Percentiles rank a stretch among this genome's conserved stretches.
phyloP scores from a whole-genome alignment of 208 protist species.

The Wallacemonas sp. region DNA sequence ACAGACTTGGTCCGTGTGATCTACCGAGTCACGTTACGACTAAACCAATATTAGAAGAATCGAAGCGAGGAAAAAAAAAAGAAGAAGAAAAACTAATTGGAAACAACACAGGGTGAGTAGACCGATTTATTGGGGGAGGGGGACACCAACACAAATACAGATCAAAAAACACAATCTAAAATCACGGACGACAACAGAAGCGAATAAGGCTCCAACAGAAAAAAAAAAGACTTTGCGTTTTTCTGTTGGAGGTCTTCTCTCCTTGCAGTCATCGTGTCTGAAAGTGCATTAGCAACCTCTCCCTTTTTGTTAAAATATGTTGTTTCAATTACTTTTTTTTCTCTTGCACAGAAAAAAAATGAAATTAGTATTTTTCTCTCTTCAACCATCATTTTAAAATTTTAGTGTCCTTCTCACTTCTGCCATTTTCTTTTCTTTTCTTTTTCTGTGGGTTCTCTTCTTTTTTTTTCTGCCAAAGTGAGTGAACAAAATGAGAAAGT shows the following conservation, averaged over 20 bases:
- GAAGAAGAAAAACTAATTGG: neutral
- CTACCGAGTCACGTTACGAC: too few species aligned
- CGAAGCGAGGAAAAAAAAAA: constrained; percentile 19
- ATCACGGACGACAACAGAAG: constrained; percentile 1
- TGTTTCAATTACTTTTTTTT: constrained; percentile 20
- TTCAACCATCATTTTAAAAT: neutral
- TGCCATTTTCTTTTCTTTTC: neutral
- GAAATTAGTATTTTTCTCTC: neutral
- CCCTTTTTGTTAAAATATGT: neutral
- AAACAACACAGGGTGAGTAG: too few species aligned
- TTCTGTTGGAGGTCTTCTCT: constrained; percentile 4
- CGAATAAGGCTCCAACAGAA: neutral
- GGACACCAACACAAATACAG: neutral
- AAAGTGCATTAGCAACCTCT: neutral
- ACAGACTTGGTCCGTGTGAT: too few species aligned
- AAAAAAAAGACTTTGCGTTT: constrained; percentile 10
- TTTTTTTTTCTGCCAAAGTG: neutral
- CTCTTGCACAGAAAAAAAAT: too few species aligned
- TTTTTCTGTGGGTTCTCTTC: neutral
- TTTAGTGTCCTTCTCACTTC: neutral
- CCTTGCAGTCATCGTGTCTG: neutral
- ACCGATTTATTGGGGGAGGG: constrained; percentile 20
- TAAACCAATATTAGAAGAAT: too few species aligned
- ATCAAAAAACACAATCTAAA: too few species aligned
- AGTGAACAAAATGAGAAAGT: neutral